Evolutionary conservation across 305 asterid genomes (phyloP).

Genomic region (Withania somnifera): DNA sequence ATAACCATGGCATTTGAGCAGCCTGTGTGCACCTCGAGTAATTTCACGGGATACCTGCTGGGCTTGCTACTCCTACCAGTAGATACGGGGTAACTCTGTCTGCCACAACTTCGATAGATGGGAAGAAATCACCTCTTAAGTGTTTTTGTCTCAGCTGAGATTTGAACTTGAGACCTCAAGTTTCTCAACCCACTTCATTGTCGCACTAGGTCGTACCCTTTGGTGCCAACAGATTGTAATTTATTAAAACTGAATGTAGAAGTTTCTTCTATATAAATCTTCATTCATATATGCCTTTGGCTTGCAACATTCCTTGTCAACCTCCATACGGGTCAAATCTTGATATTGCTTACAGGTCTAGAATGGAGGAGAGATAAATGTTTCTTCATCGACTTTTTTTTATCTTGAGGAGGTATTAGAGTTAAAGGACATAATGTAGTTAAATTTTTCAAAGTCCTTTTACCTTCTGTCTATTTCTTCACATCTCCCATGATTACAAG

Average conservation of each 20-base stretch:
- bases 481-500: background rate
- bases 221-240: background rate
- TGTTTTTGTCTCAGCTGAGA: background rate
- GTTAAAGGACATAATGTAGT: background rate
- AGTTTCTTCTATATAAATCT: background rate
- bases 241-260: background rate
- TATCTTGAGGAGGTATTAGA: background rate
- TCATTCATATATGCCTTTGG: background rate
- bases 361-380: background rate
- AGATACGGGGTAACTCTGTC: background rate
- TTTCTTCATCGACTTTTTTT: background rate
- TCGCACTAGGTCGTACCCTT: background rate
- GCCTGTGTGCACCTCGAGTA: background rate
- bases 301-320: background rate
- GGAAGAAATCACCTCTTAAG: background rate
- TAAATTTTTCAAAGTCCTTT: background rate
- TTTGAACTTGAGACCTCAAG: background rate
- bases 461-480: background rate
- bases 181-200: too few species aligned
- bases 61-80: too few species aligned
- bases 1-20: too few species aligned
- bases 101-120: background rate
- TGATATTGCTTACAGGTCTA: background rate
- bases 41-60: background rate
- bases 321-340: background rate